Percentiles rank a stretch among this genome's conserved stretches.
These are phyloP conservation scores for Sporothrix schenckii DNA, from an alignment of 2,329 filamentous ascomycete genomes.

Conservation along the genomic window DNA sequence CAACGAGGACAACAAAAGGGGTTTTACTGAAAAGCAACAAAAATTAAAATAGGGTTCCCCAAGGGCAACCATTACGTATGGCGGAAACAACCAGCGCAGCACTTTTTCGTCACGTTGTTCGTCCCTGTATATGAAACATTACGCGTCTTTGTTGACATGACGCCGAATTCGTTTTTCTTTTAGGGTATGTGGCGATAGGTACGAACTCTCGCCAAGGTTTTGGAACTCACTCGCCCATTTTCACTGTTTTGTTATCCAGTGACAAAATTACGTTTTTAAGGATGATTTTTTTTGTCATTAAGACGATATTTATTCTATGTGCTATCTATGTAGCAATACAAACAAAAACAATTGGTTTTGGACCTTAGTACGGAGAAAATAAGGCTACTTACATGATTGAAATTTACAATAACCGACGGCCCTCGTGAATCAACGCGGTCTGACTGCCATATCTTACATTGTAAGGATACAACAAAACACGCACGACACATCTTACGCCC, in stretches of 20 bases:
- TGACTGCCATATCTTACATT: background rate
- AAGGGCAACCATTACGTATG: constrained; percentile 32
- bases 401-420: background rate
- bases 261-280: background rate
- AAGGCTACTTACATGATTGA: too few species aligned
- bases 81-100: background rate
- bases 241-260: too few species aligned
- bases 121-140: background rate
- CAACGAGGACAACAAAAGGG: background rate
- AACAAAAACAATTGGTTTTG: too few species aligned
- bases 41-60: constrained; percentile 21
- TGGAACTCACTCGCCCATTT: background rate
- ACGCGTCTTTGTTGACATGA: background rate
- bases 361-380: too few species aligned
- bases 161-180: background rate
- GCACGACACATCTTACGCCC: background rate
- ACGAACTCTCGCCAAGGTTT: background rate
- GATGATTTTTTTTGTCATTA: background rate
- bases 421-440: background rate
- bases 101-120: background rate
- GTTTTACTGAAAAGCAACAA: background rate
- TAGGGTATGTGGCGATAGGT: background rate
- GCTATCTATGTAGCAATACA: background rate
- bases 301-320: background rate
- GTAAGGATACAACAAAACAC: background rate